A percentile compares a stretch with the other conserved stretches of the same genome.
Conservation (phyloP, 495 filamentous ascomycete species). For the Delitschia confertaspora region DNA sequence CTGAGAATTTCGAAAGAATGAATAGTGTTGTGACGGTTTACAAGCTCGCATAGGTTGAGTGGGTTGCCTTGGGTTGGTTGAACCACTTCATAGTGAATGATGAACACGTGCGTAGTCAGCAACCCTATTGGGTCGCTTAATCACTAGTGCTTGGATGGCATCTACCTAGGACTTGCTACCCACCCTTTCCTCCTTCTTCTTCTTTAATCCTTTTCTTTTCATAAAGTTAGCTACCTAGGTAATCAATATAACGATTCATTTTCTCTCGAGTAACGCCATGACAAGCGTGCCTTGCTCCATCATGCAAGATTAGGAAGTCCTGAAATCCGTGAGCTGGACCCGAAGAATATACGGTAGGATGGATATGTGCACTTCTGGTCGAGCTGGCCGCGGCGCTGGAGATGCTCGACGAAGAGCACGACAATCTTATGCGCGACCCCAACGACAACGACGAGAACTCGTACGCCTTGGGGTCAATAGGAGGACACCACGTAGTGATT, state of each 20-base stretch:
- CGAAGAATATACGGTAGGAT: slow-evolving; percentile 15
- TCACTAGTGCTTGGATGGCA: too few relatives aligned
- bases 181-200: too few relatives aligned
- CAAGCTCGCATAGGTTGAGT: too few relatives aligned
- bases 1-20: slow-evolving; percentile 5
- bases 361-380: slow-evolving; percentile 12
- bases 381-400: slow-evolving; percentile 9
- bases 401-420: slow-evolving; percentile 19
- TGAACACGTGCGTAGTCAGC: too few relatives aligned
- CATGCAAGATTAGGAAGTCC: slow-evolving; percentile 7
- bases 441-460: slow-evolving; percentile 2
- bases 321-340: background rate
- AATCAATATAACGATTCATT: too few relatives aligned
- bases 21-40: too few relatives aligned
- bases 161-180: too few relatives aligned
- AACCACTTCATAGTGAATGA: too few relatives aligned
- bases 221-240: too few relatives aligned
- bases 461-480: slow-evolving; percentile 14
- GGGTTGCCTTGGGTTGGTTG: too few relatives aligned
- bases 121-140: too few relatives aligned
- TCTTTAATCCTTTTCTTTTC: too few relatives aligned
- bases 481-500: slow-evolving; percentile 23
- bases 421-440: background rate
- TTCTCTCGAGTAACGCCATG: background rate
- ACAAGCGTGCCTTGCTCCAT: slow-evolving; percentile 7